Evolutionary conservation across 306 rosid genomes (phyloP), one percentile per base, ranked within the genome.

Genomic region (Arachis hypogaea): DNA sequence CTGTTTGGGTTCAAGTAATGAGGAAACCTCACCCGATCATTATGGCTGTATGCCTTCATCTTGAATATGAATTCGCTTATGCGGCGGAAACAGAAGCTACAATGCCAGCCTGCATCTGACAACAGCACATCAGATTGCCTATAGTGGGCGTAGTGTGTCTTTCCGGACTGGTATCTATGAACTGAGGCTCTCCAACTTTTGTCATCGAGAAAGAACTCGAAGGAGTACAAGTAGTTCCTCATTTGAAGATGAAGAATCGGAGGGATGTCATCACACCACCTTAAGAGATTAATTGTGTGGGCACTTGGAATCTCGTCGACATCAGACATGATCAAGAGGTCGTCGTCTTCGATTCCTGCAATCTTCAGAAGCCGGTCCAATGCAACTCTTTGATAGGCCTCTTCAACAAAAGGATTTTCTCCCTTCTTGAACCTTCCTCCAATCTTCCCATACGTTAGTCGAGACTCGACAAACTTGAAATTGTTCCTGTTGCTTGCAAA

Each of bases 281-380:
- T 82, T 88, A 92, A 85, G 73, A 92, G 97, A 77, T 92, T 77
- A 60, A 92, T 85, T 5, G 97, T 92, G 88, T 92, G 97, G 58
- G 88, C 93, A 36, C 96, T 92, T 1, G 97, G 97, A 85, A 92
- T 92, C 86, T 92, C 97, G 47, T 92, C 97, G 18, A 91, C 97
- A 68, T 91, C 97, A 36, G 97, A 91, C 97, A 91, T 88, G 76
- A 91, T 91, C 86, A 91, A 77, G 63, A 92, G 82, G 74, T 92
- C 97, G 55, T 89, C 96, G 44, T 92, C 93, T 76, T 86, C 83
- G 60, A 92, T 89, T 28, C 96, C 97, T 0, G 97, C 93, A 30
- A 77, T 72, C 80, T 66, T 78, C 73, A 92, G 84, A 72, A 92
- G 96, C 78, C 66, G 82, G 75, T 92, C 97, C 77, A 92, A 57